Percentiles rank a stretch among this genome's conserved stretches.
Conservation (phyloP, 192 early-diverging fungal genomes). For the Pilaira anomala region DNA sequence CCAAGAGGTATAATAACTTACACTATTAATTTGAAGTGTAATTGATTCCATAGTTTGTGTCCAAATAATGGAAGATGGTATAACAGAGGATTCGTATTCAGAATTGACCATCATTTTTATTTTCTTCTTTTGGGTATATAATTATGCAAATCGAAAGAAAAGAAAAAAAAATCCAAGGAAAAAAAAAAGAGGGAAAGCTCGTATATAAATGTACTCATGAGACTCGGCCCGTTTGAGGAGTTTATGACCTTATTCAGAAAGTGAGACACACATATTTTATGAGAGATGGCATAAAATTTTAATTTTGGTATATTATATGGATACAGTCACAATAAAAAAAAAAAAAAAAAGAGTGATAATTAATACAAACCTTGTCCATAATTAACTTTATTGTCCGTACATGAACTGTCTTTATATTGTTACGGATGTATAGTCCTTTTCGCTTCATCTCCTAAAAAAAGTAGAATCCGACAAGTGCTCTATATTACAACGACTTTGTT, state of each 20-base stretch:
- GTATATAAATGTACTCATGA: constrained; percentile 4
- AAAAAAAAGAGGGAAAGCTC: background rate
- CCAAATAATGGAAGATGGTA: constrained; percentile 5
- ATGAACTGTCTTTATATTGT: no score
- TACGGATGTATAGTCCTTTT: no score
- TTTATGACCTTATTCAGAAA: no score
- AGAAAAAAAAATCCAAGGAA: background rate
- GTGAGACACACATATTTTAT: no score
- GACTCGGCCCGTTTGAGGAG: background rate
- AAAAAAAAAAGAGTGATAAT: background rate
- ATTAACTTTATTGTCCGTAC: no score
- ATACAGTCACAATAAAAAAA: background rate
- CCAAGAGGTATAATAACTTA: no score
- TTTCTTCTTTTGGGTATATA: background rate
- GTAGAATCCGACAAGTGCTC: no score
- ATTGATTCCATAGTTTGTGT: constrained; percentile 12
- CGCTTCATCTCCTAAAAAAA: no score
- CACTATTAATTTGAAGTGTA: constrained; percentile 12
- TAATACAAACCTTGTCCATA: no score
- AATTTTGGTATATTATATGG: no score
- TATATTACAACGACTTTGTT: no score
- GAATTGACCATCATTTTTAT: background rate
- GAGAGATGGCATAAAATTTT: no score
- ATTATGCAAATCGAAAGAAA: background rate
- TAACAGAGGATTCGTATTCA: background rate